Evolutionary conservation across 106 monocot genomes (phyloP), one percentile per base, ranked within the genome.

Genomic region (Dendrobium nobile): DNA sequence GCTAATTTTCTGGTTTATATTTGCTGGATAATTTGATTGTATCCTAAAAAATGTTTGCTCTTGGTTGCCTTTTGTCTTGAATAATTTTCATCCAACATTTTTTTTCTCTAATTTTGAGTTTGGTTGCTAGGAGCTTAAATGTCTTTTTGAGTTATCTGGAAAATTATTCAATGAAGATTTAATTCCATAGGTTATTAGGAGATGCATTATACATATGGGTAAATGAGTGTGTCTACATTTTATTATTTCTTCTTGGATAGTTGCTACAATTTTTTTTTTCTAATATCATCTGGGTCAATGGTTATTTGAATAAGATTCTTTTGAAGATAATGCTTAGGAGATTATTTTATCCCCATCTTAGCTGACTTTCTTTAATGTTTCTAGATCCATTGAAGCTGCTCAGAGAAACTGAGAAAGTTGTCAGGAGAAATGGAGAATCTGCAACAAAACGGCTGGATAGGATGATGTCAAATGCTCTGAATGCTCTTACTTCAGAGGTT

Each of bases 381-480:
- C 13, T 77, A 95, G 98, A 91, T 87, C 84, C 86, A 47, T 64
- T 77, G 78, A 65, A 84, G 54, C 77, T 99, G 83, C 91, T 89
- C 70, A 88, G 45, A 75, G 85, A 93, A 77, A 85, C 95, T 40
- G 98, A 99, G 76, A 94, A 93, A 81, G 83, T 87, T 79, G 70
- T 95, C 81, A 86, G 98, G 44, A 85, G 85, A 59, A 91, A 94
- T 79, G 93, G 92, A 9, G 95, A 95, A 82, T 84, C 88, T 43
- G 98, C 90, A 65, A 88, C 85, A 37, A 26, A 80, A 72, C 61
- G 77, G 2, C 83, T 99, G 81, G 98, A 99, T 67, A 88, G 91
- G 54, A 91, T 90, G 89, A 93, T 95, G 92, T 93, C 88, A 41
- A 95, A 82, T 91, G 54, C 91, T 54, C n/a, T 99, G 47, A 99